Evolutionary conservation across 805 yeast species (phyloP), one percentile per base, ranked within the genome.

Genomic region (Cyberlindnera suaveolens): DNA sequence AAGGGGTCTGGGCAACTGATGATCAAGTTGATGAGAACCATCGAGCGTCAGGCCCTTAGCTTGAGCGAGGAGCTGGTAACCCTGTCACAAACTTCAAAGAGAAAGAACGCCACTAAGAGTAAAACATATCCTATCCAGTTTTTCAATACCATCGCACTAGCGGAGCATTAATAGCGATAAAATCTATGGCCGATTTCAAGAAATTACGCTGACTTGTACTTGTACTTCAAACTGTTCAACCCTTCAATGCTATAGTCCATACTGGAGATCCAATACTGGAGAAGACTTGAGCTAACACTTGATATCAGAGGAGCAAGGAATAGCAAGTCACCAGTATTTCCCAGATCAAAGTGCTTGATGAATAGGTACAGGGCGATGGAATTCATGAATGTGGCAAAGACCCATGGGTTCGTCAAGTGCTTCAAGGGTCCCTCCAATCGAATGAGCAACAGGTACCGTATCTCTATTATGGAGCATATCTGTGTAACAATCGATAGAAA

Each of bases 1-100:
- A 53, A 53, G 4, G 46, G 45, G 27, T 47, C 56, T 4, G 47
- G 62, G 1, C 42, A 44, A 7, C 38, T 62, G 38, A 44, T 61
- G 30, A 57, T 61, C 16, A 40, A 50, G 31, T 20, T 49, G 20
- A 17, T 49, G 31, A 19, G 47, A 9, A 47, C 44, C 2, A 31
- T 49, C 8, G 47, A 41, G 5, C 14, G 16, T 3, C 33, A 29
- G 27, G 11, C 29, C 13, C 14, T 9, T 9, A 38, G 40, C 23
- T 34, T 38, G 15, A 30, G 29, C 19, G 29, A 30, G 14, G 29
- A 38, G 35, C 15, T 38, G 20, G 34, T 17, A 19, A 16, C 18
- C 20, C 15, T 38, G 33, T 30, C 34, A 14, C 19, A 30, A 27
- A 19, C 18, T 11, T 26, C 38, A 14, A 30, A 29, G 30, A 29